These are phyloP conservation scores for Lycium barbarum DNA, from an alignment of 257 asterid species.

Conservation along the genomic window DNA sequence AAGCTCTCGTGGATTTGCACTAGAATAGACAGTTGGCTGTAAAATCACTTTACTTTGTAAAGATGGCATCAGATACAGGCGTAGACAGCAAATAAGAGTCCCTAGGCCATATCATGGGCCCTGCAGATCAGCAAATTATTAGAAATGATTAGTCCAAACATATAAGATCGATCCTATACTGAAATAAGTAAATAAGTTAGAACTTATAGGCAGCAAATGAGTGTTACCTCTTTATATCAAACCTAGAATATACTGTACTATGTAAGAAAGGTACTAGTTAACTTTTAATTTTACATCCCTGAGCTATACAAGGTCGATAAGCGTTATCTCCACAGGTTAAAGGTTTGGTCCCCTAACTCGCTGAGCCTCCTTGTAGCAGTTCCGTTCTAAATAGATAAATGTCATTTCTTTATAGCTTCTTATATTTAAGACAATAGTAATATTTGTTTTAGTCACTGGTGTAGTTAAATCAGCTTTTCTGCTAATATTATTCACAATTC, in stretches of 20 bases:
- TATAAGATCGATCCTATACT: neutral
- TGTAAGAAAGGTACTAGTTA: neutral
- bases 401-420: neutral
- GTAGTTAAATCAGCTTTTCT: neutral
- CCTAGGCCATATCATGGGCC: neutral
- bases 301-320: neutral
- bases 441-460: neutral
- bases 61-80: neutral
- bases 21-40: neutral
- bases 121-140: neutral
- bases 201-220: neutral
- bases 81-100: neutral
- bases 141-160: slow-evolving; percentile 10
- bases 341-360: neutral
- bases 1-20: too few species aligned
- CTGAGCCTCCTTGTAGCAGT: neutral
- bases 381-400: neutral
- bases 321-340: neutral
- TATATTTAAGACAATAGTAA: neutral
- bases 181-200: neutral
- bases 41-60: neutral
- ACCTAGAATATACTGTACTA: neutral
- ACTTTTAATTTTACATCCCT: neutral
- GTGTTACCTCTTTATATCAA: slow-evolving; percentile 11
- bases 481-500: neutral